These are phyloP conservation scores for Chlorella variabilis DNA, from an alignment of 163 green algal genomes.

Conservation along the genomic window DNA sequence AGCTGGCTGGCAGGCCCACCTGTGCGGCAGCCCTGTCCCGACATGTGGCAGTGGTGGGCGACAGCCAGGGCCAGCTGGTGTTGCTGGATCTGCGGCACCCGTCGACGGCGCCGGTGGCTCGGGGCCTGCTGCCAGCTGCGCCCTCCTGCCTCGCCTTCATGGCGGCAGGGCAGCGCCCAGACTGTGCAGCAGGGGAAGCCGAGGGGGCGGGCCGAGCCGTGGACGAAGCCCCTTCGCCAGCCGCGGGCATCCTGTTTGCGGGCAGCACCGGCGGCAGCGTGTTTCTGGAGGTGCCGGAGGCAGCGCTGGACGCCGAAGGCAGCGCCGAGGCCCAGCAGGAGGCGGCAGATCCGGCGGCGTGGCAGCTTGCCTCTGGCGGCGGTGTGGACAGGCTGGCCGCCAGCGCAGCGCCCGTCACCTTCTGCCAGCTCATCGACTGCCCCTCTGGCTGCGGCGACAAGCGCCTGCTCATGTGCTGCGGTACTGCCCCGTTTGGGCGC, in stretches of 20 bases:
- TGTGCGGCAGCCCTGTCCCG: not conserved
- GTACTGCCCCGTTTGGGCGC: not conserved
- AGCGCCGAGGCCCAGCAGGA: not conserved
- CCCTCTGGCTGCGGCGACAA: slow-evolving; percentile 20
- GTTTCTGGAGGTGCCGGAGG: slow-evolving; percentile 1
- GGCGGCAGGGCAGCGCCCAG: not conserved
- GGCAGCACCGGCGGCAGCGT: slow-evolving; percentile 19
- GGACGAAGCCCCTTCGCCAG: not conserved
- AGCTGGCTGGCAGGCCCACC: not conserved
- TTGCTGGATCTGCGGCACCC: slow-evolving; percentile 18
- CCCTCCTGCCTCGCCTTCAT: slow-evolving; percentile 26
- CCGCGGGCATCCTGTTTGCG: slow-evolving; percentile 27
- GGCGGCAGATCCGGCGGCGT: not conserved
- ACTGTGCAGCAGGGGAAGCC: not conserved
- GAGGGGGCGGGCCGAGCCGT: no score
- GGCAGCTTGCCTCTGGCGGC: not conserved
- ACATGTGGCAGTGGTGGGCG: not conserved
- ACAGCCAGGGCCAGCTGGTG: slow-evolving; percentile 2
- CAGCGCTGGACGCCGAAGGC: not conserved
- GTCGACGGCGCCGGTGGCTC: not conserved
- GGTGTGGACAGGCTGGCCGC: not conserved
- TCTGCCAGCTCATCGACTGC: not conserved
- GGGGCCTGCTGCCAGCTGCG: not conserved
- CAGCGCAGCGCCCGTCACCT: not conserved
- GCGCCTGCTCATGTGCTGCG: slow-evolving; percentile 16